Evolutionary conservation across 257 asterid genomes (phyloP).

Genomic region (Leonotis leonurus): DNA sequence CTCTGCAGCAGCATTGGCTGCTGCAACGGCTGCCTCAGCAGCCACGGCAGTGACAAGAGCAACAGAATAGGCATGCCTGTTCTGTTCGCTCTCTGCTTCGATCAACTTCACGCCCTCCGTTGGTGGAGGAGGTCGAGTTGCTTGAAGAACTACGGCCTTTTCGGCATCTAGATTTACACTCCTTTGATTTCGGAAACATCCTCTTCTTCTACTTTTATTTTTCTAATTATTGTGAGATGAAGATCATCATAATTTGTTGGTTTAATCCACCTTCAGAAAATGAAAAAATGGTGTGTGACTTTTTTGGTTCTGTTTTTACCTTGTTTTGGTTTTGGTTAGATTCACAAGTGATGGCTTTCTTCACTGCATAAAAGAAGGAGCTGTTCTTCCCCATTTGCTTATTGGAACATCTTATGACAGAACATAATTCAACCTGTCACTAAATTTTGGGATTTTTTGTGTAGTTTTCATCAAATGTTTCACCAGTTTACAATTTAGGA

Average conservation of each 20-base stretch:
- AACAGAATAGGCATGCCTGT: conserved; percentile 59
- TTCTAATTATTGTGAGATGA: conserved; percentile 25
- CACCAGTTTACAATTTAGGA: too few species aligned
- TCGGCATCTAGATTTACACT: conserved; percentile 30
- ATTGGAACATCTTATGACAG: not conserved
- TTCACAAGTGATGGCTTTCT: conserved; percentile 44
- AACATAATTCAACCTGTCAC: too few species aligned
- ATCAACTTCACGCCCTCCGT: conserved; percentile 36
- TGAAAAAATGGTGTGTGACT: not conserved
- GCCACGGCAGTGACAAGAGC: conserved; percentile 73
- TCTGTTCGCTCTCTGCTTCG: conserved; percentile 66
- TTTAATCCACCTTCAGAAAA: not conserved
- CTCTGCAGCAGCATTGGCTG: conserved; percentile 83
- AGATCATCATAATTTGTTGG: not conserved
- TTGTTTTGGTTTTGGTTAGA: conserved; percentile 41
- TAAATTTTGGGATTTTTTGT: too few species aligned
- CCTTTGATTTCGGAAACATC: conserved; percentile 50
- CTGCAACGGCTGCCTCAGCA: conserved; percentile 84
- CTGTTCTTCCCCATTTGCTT: conserved; percentile 67
- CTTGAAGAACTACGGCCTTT: conserved; percentile 19
- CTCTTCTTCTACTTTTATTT: conserved; percentile 28
- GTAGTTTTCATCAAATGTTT: too few species aligned
- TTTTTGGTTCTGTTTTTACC: conserved; percentile 17
- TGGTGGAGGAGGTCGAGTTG: conserved; percentile 14
- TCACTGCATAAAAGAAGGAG: conserved; percentile 47